phyloP scores from a whole-genome alignment of 345 rosid species.

The Citrus glauca region DNA sequence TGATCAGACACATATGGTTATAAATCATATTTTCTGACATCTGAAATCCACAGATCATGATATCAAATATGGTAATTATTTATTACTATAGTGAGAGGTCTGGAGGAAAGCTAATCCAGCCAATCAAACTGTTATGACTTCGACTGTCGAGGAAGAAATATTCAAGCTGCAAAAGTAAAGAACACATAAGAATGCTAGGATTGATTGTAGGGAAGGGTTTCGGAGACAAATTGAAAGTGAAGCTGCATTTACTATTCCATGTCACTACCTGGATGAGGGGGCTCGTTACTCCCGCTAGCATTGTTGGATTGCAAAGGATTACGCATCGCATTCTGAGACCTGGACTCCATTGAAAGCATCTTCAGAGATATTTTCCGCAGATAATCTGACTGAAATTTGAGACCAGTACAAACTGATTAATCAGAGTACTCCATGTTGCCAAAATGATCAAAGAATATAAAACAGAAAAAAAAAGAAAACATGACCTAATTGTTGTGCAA shows the following conservation, averaged over 20 bases:
- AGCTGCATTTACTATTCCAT: background rate
- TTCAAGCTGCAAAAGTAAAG: background rate
- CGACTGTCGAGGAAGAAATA: background rate
- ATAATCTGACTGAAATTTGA: conserved; percentile 63
- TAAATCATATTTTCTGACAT: background rate
- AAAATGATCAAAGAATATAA: background rate
- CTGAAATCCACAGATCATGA: no score
- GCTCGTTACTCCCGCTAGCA: conserved; percentile 34
- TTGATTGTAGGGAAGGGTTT: no score
- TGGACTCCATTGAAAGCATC: conserved; percentile 81
- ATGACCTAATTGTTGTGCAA: background rate
- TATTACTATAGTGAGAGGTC: no score
- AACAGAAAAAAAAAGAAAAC: background rate
- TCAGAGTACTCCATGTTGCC: background rate
- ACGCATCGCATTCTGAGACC: conserved; percentile 40
- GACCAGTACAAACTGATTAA: background rate
- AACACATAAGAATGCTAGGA: background rate
- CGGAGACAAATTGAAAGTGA: background rate
- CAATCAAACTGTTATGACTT: background rate
- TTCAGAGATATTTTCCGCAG: conserved; percentile 75
- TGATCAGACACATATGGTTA: background rate
- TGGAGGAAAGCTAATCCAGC: background rate
- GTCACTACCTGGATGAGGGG: conserved; percentile 54
- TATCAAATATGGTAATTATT: no score
- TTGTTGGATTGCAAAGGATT: conserved; percentile 29